phyloP scores from a whole-genome alignment of 1,284 basidiomycete species.

The Ganoderma lingzhi region DNA sequence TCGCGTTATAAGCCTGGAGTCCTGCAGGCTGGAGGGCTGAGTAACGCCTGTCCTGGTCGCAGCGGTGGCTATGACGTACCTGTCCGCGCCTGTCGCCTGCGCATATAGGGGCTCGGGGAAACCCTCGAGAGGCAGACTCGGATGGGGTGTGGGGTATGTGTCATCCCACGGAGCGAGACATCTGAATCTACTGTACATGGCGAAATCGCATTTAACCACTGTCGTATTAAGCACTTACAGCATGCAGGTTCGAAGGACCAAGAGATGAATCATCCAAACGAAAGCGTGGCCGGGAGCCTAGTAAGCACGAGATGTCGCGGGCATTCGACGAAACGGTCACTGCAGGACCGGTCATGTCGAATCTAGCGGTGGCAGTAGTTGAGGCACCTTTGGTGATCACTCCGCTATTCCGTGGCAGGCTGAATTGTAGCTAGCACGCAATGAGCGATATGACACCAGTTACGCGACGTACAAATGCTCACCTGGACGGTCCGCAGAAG shows the following conservation, averaged over 20 bases:
- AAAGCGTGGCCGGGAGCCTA: neutral
- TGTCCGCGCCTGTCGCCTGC: neutral
- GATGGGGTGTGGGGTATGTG: neutral
- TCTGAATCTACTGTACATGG: neutral
- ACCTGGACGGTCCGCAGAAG: constrained; percentile 44
- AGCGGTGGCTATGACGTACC: constrained; percentile 1
- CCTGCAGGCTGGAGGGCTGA: neutral
- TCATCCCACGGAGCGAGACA: neutral
- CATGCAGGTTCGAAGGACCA: neutral
- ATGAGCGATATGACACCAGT: neutral
- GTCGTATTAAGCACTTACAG: neutral
- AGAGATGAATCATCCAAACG: neutral
- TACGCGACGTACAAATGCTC: neutral
- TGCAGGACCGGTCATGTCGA: neutral
- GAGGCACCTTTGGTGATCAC: neutral
- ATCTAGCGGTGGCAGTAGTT: neutral
- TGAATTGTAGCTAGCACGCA: no score
- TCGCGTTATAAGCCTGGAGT: neutral
- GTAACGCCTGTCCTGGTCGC: neutral
- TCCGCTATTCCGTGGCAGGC: neutral
- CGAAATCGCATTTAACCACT: neutral
- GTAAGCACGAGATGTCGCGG: neutral
- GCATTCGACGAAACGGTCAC: neutral
- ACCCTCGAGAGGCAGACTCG: neutral
- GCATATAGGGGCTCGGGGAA: neutral